Percentiles rank a stretch among this genome's conserved stretches.
Evolutionary conservation across 176 grass and related monocot species (phyloP).

Genomic region (sorghum (Sorghum bicolor)): Sorghum_bicolor_NCBIv3 NC_012875.2:41926501-41927000

Average conservation of each 20-base stretch:
- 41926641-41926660: conserved; percentile 74
- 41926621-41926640: conserved; percentile 76
- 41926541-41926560: conserved; percentile 75
- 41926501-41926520: not conserved
- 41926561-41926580: conserved; percentile 79
- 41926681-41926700: conserved; percentile 52
- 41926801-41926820: not conserved
- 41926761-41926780: not conserved
- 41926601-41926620: conserved; percentile 78
- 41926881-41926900: conserved; percentile 47
- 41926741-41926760: conserved; percentile 17
- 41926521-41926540: conserved; percentile 45
- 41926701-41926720: conserved; percentile 52
- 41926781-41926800: not conserved
- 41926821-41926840: conserved; percentile 83
- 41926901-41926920: conserved; percentile 47
- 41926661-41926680: conserved; percentile 48
- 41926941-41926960: conserved; percentile 7
- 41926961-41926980: not conserved
- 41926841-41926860: conserved; percentile 68
- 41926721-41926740: conserved; percentile 44
- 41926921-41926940: conserved; percentile 57
- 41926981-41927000: not conserved
- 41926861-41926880: conserved; percentile 59
- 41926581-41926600: conserved; percentile 68